Percentiles rank a stretch among this genome's conserved stretches.
These are phyloP conservation scores for Neckera pumila DNA, from an alignment of 225 moss, liverwort and hornwort species.

Conservation along the genomic window DNA sequence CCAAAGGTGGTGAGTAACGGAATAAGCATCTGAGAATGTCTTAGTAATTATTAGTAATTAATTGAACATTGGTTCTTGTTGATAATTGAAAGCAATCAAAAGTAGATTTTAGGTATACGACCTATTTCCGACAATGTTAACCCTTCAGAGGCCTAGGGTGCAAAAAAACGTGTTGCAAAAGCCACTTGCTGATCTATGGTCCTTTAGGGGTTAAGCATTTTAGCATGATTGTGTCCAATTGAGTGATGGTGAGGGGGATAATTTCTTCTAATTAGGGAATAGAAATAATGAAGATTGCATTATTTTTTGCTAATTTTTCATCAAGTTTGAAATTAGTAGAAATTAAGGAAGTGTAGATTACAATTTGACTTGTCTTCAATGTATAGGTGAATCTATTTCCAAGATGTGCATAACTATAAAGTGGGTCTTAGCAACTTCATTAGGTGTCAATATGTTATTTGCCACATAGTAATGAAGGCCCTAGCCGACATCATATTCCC, in stretches of 20 bases:
- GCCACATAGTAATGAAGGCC: accelerated
- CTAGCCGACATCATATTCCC: background rate
- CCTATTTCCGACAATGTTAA: no score
- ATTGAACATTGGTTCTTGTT: background rate
- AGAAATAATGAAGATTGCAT: background rate
- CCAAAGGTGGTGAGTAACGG: background rate
- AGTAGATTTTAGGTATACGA: background rate
- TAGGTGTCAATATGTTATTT: background rate
- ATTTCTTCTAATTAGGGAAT: background rate
- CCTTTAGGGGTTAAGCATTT: background rate
- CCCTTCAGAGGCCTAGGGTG: no score
- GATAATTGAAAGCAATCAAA: background rate
- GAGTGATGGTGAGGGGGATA: background rate
- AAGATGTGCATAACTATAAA: background rate
- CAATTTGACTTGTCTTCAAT: accelerated
- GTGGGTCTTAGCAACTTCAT: background rate
- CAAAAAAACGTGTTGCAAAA: no score
- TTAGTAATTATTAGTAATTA: no score
- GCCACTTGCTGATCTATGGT: no score
- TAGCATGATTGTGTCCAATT: background rate
- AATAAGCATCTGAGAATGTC: background rate
- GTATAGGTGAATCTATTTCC: background rate
- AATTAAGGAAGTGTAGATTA: background rate
- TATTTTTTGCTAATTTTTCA: background rate
- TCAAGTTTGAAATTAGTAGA: background rate